Evolutionary conservation across 2,329 filamentous ascomycete genomes (phyloP).

Genomic region (Decorospora gaudefroyi): DNA sequence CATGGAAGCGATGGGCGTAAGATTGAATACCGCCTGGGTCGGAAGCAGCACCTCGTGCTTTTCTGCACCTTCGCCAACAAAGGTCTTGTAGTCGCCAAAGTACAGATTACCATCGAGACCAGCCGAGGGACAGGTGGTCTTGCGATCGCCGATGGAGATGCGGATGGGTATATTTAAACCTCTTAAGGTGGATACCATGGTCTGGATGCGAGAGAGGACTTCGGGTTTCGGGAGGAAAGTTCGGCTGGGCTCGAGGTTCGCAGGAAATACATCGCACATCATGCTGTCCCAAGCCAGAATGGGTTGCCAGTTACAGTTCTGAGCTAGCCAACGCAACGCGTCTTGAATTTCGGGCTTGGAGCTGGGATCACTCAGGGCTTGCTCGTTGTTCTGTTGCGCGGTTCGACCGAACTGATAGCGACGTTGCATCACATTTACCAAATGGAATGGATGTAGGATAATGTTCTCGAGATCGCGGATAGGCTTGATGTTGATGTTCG

Average conservation of each 20-base stretch:
- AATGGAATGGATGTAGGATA: conserved; percentile 42
- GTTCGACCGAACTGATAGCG: conserved; percentile 31
- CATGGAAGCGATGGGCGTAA: conserved; percentile 40
- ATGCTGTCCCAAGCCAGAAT: conserved; percentile 43
- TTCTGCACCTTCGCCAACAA: conserved; percentile 32
- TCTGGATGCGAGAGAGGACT: conserved; percentile 37
- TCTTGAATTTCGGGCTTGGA: conserved; percentile 40
- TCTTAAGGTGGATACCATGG: conserved; percentile 37
- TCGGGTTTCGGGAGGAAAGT: conserved; percentile 40
- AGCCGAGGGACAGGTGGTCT: conserved; percentile 29
- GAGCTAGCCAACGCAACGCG: conserved; percentile 39
- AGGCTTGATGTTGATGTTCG: conserved; percentile 41
- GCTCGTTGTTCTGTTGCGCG: conserved; percentile 16
- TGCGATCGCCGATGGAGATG: conserved; percentile 42
- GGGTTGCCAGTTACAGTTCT: conserved; percentile 43
- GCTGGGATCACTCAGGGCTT: conserved; percentile 31
- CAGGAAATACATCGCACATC: conserved; percentile 47
- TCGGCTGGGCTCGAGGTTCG: conserved; percentile 38
- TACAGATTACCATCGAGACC: conserved; percentile 42
- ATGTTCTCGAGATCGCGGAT: conserved; percentile 36
- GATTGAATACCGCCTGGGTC: conserved; percentile 42
- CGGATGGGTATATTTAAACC: conserved; percentile 41
- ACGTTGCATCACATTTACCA: conserved; percentile 42
- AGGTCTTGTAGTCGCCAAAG: conserved; percentile 44
- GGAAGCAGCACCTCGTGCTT: conserved; percentile 36